Conservation (phyloP, 164 flowering plant genomes). For the Piper longum region DNA sequence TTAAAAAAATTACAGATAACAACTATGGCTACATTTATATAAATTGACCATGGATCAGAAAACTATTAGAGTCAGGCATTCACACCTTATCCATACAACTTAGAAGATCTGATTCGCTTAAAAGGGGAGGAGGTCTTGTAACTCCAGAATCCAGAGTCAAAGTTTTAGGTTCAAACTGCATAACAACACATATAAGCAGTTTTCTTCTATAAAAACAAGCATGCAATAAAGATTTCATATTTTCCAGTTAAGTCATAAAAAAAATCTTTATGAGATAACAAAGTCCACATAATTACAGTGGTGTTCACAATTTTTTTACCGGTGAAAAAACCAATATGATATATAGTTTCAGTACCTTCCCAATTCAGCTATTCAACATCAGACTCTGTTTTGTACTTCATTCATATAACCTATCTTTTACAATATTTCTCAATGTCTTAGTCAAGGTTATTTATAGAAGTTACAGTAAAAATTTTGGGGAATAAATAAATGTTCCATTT, state of each 20-base stretch:
- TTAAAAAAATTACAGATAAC: too few species aligned
- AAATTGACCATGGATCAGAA: background rate
- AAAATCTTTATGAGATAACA: too few species aligned
- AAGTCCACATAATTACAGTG: background rate
- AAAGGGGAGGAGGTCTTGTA: slow-evolving; percentile 89
- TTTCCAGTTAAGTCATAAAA: background rate
- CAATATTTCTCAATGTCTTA: too few species aligned
- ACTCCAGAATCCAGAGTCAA: slow-evolving; percentile 89
- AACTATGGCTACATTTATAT: background rate
- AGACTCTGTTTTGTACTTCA: too few species aligned
- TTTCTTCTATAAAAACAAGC: background rate
- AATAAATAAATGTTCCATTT: too few species aligned
- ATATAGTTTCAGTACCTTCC: too few species aligned
- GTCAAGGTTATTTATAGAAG: too few species aligned
- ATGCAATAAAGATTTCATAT: background rate
- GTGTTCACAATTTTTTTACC: too few species aligned
- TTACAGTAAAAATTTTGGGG: too few species aligned
- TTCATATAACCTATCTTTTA: too few species aligned
- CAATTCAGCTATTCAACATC: too few species aligned
- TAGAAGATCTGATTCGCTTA: slow-evolving; percentile 93
- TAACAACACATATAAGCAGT: slow-evolving; percentile 3
- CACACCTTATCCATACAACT: slow-evolving; percentile 92
- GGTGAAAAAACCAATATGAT: too few species aligned
- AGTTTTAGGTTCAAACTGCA: slow-evolving; percentile 73
- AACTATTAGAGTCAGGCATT: slow-evolving; percentile 2